Base-by-base conservation (phyloP, 331 rosid genomes). In the Dryas integrifolia region DNA sequence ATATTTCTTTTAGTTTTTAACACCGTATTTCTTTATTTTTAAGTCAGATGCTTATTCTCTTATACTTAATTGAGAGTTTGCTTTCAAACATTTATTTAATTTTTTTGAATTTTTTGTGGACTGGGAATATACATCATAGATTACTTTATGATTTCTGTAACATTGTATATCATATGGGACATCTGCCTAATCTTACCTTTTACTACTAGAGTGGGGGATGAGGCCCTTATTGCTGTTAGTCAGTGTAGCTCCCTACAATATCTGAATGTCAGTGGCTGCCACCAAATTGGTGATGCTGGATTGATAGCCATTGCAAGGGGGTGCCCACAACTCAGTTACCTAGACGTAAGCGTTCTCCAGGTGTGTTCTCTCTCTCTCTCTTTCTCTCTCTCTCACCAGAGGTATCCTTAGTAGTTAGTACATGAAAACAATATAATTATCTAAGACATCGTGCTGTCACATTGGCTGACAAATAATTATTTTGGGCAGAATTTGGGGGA, bases 191-290 rank as follows among this genome's bases (percentile, higher is more conserved):
- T 70, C 76, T 61, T 38, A 60, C 41, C 21, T 60, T 58, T 51
- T 70, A 73, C 77, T 71, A 46, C 63, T 72, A 95, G 99, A 88
- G 96, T 95, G 51, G 99, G 97, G 8, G 93, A 95, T 79, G 92
- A 66, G 75, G 99, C 96, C 65, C 96, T 95, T 74, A 83, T 88
- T 71, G 86, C 97, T 73, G 71, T 95, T 81, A 92, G 96, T 67
- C 77, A 76, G 71, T 91, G 97, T 24, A 84, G 92, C 86, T 87
- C 90, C 65, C 92, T 95, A 65, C 88, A 88, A 18, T 70, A 82
- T 81, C 86, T 95, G 67, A 95, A 95, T 74, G 96, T 95, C 68
- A 95, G 99, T 67, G 99, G 97, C 75, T 95, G 99, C 87, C 96
- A 89, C 72, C 92, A 86, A 72, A 87, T 95, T 21, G 96, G 96